Evolutionary conservation across 73 alveolate genomes (phyloP).

Genomic region (Paramecium pentaurelia): DNA sequence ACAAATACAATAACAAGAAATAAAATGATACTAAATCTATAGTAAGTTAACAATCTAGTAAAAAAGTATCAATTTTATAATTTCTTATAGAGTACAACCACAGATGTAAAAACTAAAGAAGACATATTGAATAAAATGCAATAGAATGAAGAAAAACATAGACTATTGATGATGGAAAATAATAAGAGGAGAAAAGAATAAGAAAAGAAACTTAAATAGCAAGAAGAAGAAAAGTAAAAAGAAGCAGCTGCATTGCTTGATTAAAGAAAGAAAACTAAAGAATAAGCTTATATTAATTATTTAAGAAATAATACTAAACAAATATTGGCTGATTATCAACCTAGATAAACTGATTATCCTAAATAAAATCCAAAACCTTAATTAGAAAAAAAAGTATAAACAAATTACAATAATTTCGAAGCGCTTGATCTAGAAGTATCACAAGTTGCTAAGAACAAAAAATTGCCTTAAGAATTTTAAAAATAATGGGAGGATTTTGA

Average conservation of each 20-base stretch:
- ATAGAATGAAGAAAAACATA: constrained; percentile 49
- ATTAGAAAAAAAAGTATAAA: constrained; percentile 9
- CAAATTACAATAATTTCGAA: constrained; percentile 42
- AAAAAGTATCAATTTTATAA: background rate
- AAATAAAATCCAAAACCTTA: constrained; percentile 1
- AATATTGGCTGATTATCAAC: background rate
- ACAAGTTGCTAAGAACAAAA: background rate
- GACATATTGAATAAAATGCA: constrained; percentile 1
- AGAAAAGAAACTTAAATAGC: constrained; percentile 6
- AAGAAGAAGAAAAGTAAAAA: constrained; percentile 27
- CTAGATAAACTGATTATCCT: constrained; percentile 36
- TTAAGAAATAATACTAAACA: constrained; percentile 18
- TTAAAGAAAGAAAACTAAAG: constrained; percentile 43
- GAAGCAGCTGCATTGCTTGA: background rate
- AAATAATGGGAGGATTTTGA: constrained; percentile 37
- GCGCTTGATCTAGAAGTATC: constrained; percentile 40
- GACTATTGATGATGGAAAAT: background rate
- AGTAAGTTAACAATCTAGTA: background rate
- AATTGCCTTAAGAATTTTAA: constrained; percentile 1
- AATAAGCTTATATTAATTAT: constrained; percentile 20
- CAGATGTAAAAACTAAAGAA: background rate
- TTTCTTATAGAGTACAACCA: background rate
- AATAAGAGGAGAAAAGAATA: constrained; percentile 20
- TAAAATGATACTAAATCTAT: background rate
- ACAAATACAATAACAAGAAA: background rate